These are phyloP conservation scores for Pythium utonaiense DNA, from an alignment of 352 stramenopile genomes.

Conservation along the genomic window DNA sequence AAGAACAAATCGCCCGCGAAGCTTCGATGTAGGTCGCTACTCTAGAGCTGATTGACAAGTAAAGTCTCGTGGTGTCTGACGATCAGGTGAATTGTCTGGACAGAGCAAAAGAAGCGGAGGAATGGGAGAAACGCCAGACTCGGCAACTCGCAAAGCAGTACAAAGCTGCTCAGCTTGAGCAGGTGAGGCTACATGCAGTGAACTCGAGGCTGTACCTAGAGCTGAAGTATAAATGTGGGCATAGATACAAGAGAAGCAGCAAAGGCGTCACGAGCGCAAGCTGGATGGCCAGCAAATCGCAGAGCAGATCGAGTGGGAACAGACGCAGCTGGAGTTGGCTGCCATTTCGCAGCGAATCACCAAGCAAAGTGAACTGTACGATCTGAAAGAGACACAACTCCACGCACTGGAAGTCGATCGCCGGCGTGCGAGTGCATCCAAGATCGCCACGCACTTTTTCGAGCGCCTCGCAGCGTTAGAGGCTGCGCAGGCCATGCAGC, in stretches of 20 bases:
- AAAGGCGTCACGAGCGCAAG: constrained; percentile 22
- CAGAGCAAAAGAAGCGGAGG: constrained; percentile 10
- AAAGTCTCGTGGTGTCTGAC: not conserved
- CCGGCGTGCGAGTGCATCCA: constrained; percentile 22
- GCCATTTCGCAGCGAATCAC: constrained; percentile 10
- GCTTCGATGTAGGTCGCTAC: constrained; percentile 3
- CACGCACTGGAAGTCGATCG: constrained; percentile 30
- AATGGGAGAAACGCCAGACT: constrained; percentile 2
- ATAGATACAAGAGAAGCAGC: constrained; percentile 27
- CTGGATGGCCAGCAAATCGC: constrained; percentile 26
- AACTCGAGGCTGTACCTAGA: too few relatives aligned
- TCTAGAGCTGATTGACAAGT: too few relatives aligned
- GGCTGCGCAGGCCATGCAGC: constrained; percentile 30
- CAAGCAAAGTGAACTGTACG: constrained; percentile 10
- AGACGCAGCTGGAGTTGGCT: constrained; percentile 23
- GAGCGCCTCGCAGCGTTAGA: constrained; percentile 36
- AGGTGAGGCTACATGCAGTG: constrained; percentile 13
- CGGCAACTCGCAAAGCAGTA: constrained; percentile 10
- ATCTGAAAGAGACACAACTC: constrained; percentile 23
- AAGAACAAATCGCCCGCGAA: constrained; percentile 9
- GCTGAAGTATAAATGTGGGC: too few relatives aligned
- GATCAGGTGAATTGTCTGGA: not conserved
- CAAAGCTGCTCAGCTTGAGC: constrained; percentile 28
- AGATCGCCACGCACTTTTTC: constrained; percentile 41
- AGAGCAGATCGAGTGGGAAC: constrained; percentile 41